Percentiles rank a stretch among this genome's conserved stretches.
phyloP scores from a whole-genome alignment of 73 alveolate genomes.

The Paramecium caudatum region DNA sequence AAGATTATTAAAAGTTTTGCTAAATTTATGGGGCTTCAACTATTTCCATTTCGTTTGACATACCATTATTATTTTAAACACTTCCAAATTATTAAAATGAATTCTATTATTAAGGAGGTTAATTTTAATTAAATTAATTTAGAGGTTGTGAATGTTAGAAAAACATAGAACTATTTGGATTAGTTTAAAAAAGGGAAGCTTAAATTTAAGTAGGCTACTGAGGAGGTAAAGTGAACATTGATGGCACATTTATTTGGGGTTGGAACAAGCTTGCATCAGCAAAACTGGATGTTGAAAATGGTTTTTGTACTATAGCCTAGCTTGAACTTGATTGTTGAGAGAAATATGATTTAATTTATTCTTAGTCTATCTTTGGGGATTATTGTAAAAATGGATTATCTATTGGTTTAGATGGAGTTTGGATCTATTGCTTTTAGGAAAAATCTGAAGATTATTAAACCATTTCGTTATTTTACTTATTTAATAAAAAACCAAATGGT shows the following conservation, averaged over 20 bases:
- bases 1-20: not conserved
- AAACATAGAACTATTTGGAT: not conserved
- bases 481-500: not conserved
- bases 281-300: too few relatives aligned
- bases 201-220: not conserved
- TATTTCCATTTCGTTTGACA: not conserved
- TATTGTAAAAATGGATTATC: slow-evolving; percentile 40
- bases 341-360: not conserved
- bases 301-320: too few relatives aligned
- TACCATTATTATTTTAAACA: not conserved
- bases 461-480: not conserved
- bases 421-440: not conserved
- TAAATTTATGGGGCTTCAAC: not conserved
- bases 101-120: not conserved
- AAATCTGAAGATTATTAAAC: not conserved
- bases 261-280: too few relatives aligned
- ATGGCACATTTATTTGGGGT: too few relatives aligned
- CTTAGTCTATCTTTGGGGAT: slow-evolving; percentile 24
- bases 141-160: not conserved
- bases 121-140: not conserved
- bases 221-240: too few relatives aligned
- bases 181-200: not conserved
- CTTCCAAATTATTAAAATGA: not conserved
- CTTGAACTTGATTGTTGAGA: not conserved
- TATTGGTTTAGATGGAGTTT: not conserved